These are phyloP conservation scores for Saccharomycopsis selenospora DNA, from an alignment of 805 yeast genomes.

Conservation along the genomic window DNA sequence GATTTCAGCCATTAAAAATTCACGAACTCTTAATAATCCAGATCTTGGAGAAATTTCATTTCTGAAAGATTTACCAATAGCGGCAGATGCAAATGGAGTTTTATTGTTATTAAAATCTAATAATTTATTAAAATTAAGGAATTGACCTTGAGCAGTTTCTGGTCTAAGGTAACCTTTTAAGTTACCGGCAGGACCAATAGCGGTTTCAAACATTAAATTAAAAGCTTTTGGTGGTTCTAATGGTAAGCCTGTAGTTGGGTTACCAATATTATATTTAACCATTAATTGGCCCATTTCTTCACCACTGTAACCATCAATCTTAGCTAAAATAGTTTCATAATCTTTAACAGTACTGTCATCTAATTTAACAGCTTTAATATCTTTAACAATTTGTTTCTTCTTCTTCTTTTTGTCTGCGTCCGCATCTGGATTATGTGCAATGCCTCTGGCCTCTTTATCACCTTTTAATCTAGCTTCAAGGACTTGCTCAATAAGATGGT, in stretches of 20 bases:
- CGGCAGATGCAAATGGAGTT: conserved; percentile 99
- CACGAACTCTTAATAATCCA: conserved; percentile 95
- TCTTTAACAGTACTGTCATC: conserved; percentile 74
- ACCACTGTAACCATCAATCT: conserved; percentile 94
- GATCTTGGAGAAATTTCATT: conserved; percentile 98
- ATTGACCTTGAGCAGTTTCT: conserved; percentile 99
- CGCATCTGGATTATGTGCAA: conserved; percentile 50
- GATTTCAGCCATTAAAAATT: conserved; percentile 98
- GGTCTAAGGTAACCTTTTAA: conserved; percentile 95
- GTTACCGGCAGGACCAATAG: conserved; percentile 97
- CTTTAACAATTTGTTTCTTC: conserved; percentile 94
- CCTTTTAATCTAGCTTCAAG: conserved; percentile 95
- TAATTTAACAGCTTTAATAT: conserved; percentile 78
- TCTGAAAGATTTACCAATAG: conserved; percentile 97
- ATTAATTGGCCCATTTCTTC: conserved; percentile 86
- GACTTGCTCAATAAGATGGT: conserved; percentile 96
- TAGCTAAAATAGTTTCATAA: conserved; percentile 81
- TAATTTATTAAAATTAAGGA: conserved; percentile 87
- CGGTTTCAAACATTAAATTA: conserved; percentile 98
- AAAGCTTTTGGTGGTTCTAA: conserved; percentile 90
- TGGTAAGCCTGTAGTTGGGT: conserved; percentile 83
- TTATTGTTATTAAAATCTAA: conserved; percentile 90
- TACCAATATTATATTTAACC: conserved; percentile 71
- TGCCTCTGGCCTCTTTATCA: conserved; percentile 93
- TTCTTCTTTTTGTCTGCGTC: conserved; percentile 65